phyloP scores from a whole-genome alignment of 371 early-diverging fungal species.

The Fennellomyces sp. region DNA sequence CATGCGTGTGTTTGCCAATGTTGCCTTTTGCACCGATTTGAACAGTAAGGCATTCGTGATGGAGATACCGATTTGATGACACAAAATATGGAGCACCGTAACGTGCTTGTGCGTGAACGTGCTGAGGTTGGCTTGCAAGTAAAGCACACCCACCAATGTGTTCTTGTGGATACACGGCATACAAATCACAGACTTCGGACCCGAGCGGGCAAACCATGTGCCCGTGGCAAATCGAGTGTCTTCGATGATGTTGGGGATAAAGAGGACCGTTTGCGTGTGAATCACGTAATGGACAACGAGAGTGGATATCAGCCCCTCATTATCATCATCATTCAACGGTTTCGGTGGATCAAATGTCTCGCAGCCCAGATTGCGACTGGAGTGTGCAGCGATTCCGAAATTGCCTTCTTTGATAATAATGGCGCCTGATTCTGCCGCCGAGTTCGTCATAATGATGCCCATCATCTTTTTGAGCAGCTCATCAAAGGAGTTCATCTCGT shows the following conservation, averaged over 20 bases:
- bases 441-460: constrained; percentile 46
- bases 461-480: constrained; percentile 48
- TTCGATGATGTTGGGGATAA: constrained; percentile 42
- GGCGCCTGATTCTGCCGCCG: constrained; percentile 45
- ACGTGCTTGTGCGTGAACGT: constrained; percentile 58
- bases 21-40: constrained; percentile 48
- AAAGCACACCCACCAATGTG: constrained; percentile 55
- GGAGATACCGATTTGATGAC: constrained; percentile 66
- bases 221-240: constrained; percentile 44
- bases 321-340: constrained; percentile 35
- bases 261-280: constrained; percentile 37
- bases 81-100: constrained; percentile 55
- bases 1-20: constrained; percentile 41
- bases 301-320: constrained; percentile 32
- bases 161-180: constrained; percentile 60
- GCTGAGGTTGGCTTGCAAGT: constrained; percentile 56
- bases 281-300: constrained; percentile 47
- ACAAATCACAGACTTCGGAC: constrained; percentile 56
- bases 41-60: constrained; percentile 63
- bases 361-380: constrained; percentile 25
- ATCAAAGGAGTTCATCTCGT: constrained; percentile 53
- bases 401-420: constrained; percentile 49
- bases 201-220: constrained; percentile 24
- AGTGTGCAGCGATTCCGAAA: constrained; percentile 47
- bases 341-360: constrained; percentile 44